Percentiles rank a stretch among this genome's conserved stretches.
Conservation (phyloP, 2,329 filamentous ascomycete species). For the Esteya vermicola region DNA sequence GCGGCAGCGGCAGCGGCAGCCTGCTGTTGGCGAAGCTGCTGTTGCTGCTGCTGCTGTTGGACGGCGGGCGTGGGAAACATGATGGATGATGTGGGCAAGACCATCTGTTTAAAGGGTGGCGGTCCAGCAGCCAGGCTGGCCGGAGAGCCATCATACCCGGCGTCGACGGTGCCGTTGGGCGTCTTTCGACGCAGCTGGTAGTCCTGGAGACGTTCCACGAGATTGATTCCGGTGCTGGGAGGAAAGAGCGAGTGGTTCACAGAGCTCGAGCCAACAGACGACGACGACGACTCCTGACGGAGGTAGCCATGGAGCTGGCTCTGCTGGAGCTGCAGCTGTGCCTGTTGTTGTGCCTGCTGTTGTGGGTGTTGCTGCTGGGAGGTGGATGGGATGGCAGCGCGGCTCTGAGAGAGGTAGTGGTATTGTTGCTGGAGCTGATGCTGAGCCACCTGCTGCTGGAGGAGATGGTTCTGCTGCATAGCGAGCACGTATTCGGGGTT, state of each 20-base stretch:
- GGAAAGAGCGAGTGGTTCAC: no score
- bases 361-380: slow-evolving; percentile 10
- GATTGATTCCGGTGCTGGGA: no score
- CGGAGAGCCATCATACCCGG: slow-evolving; percentile 77
- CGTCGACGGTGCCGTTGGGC: slow-evolving; percentile 82
- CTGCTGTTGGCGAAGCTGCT: background rate
- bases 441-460: slow-evolving; percentile 5
- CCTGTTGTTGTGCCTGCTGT: background rate
- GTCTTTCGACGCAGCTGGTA: slow-evolving; percentile 84
- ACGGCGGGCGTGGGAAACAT: slow-evolving; percentile 18
- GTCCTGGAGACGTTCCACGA: slow-evolving; percentile 33
- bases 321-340: no score
- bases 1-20: background rate
- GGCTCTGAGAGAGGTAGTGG: slow-evolving; percentile 7
- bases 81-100: slow-evolving; percentile 44
- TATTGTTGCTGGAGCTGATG: slow-evolving; percentile 5
- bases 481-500: slow-evolving; percentile 15
- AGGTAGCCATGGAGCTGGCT: no score
- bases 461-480: slow-evolving; percentile 9
- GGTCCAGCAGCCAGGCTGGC: slow-evolving; percentile 59
- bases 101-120: slow-evolving; percentile 69
- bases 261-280: no score
- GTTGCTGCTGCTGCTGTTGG: slow-evolving; percentile 12
- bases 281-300: no score
- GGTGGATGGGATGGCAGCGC: slow-evolving; percentile 9